Evolutionary conservation across 2,329 filamentous ascomycete genomes (phyloP), one percentile per base, ranked within the genome.

Genomic region (Trichoderma aggressivum): DNA sequence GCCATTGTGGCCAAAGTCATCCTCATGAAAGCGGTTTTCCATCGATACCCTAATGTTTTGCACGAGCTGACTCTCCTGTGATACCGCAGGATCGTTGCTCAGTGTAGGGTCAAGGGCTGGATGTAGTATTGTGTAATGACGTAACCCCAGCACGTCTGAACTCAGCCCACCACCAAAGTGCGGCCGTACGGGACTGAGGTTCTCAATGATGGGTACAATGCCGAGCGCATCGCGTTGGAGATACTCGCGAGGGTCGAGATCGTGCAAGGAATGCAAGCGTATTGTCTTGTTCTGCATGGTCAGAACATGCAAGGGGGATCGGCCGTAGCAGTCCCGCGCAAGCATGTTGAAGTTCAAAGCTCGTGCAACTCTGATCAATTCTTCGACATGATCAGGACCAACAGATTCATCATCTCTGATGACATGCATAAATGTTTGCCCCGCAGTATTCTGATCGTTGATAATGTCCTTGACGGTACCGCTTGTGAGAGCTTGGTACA

Each of bases 191-290:
- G 18, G 56, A 21, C 18, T 53, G 11, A 53, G n/a, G 6, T 14
- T 53, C 10, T 43, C 34, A n/a, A 56, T 5, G 12, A 14, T 5
- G 16, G 80, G 80, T 6, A 75, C 74, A 3, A 76, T 74, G 16
- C 81, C 82, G 70, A 89, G 88, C 0, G 86, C 86, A 73, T 89
- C 86, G 5, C 86, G 83, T 3, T 80, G 81, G 11, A 79, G 79
- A 28, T 81, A 78, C 1, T 75, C 73, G 0, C 76, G 64, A 0
- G 76, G 72, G 28, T 82, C 75, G 63, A 82, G 82, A 2, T 76
- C 72, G 7, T 78, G 78, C 12, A 84, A 75, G 3, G 84, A 72
- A n/a, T 76, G 74, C 3, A 79, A 77, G 1, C 76, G 30, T 78
- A 77, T 3, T 70, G 69, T 56, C 77, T 76, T 75, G 10, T 36